Percentiles rank a stretch among this genome's conserved stretches.
These are phyloP conservation scores for Jaapia argillacea DNA, from an alignment of 768 basidiomycete species.

Conservation along the genomic window DNA sequence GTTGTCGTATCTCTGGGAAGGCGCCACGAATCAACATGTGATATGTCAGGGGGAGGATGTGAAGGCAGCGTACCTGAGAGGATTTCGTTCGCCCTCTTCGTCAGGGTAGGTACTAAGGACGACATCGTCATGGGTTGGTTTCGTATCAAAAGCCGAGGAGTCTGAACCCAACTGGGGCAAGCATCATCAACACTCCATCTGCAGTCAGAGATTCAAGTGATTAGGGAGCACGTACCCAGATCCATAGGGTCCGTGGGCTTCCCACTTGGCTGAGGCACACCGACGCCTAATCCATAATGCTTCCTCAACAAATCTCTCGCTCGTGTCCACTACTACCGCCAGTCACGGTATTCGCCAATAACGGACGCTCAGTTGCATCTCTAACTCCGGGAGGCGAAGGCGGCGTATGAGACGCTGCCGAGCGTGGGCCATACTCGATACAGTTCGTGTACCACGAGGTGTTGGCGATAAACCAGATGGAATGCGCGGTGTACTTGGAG, in stretches of 20 bases:
- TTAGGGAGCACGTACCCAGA: constrained; percentile 37
- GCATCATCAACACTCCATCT: neutral
- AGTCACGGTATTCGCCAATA: too few species aligned
- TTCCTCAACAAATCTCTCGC: constrained; percentile 74
- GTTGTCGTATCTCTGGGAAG: constrained; percentile 85
- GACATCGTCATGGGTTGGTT: constrained; percentile 77
- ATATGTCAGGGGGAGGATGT: neutral
- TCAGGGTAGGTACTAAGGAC: constrained; percentile 56
- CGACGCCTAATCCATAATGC: constrained; percentile 81
- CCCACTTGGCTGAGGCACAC: constrained; percentile 51
- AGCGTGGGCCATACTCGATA: too few species aligned
- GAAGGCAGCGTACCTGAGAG: constrained; percentile 40
- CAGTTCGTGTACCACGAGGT: too few species aligned
- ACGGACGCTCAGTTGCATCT: too few species aligned
- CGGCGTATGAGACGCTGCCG: too few species aligned
- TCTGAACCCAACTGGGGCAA: constrained; percentile 31
- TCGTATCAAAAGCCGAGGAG: constrained; percentile 74
- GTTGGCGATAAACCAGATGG: too few species aligned
- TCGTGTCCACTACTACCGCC: too few species aligned
- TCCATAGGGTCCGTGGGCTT: constrained; percentile 71
- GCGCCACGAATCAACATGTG: neutral
- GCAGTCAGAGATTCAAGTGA: neutral
- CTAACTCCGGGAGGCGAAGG: too few species aligned
- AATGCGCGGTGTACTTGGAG: too few species aligned
- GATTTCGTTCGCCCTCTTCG: constrained; percentile 79